These are phyloP conservation scores for Jackrogersella multiformis DNA, from an alignment of 495 filamentous ascomycete species.

Conservation along the genomic window DNA sequence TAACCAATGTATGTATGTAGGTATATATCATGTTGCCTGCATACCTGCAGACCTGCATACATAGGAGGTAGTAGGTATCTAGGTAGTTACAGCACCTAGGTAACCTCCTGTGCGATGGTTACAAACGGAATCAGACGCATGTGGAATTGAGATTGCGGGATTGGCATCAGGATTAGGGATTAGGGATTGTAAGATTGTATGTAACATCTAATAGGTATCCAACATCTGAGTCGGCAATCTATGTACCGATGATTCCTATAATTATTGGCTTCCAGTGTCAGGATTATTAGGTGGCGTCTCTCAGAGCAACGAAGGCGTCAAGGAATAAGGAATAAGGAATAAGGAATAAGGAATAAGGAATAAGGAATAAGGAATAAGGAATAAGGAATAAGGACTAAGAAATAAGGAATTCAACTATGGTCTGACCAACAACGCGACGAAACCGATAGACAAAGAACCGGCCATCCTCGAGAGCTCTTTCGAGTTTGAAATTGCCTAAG, in stretches of 20 bases:
- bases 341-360: too few relatives aligned
- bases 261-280: too few relatives aligned
- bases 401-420: too few relatives aligned
- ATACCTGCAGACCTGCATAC: too few relatives aligned
- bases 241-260: not conserved
- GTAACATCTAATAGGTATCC: too few relatives aligned
- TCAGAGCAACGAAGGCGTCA: too few relatives aligned
- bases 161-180: constrained; percentile 23
- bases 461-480: constrained; percentile 14
- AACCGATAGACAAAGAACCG: constrained; percentile 11
- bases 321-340: too few relatives aligned
- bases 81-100: constrained; percentile 7
- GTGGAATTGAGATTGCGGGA: constrained; percentile 24
- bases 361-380: too few relatives aligned
- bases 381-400: too few relatives aligned
- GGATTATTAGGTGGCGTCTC: too few relatives aligned
- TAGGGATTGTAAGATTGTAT: constrained; percentile 10
- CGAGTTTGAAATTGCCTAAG: not conserved
- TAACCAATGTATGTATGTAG: not conserved
- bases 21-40: constrained; percentile 13
- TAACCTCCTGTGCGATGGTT: constrained; percentile 16
- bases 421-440: not conserved
- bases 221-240: constrained; percentile 23
- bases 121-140: constrained; percentile 28
- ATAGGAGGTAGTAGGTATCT: too few relatives aligned